Percentiles rank a stretch among this genome's conserved stretches.
phyloP scores from a whole-genome alignment of 768 basidiomycete genomes.

The Dendrothele bispora region DNA sequence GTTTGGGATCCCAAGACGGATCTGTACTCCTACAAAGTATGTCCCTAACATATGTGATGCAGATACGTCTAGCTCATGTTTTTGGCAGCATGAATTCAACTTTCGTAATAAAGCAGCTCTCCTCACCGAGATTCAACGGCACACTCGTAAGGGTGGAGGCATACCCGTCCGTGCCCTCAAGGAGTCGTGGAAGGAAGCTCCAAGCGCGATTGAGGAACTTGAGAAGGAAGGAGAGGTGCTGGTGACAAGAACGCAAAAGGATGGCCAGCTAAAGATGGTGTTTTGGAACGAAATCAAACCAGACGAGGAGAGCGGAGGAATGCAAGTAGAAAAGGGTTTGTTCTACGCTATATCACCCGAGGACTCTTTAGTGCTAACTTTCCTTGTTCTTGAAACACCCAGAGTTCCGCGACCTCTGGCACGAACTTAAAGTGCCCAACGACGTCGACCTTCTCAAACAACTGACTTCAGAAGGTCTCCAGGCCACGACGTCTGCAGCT shows the following conservation, averaged over 20 bases:
- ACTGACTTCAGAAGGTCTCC: slow-evolving; percentile 82
- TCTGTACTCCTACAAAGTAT: slow-evolving; percentile 83
- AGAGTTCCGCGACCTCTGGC: slow-evolving; percentile 93
- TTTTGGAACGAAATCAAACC: slow-evolving; percentile 91
- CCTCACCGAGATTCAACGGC: slow-evolving; percentile 82
- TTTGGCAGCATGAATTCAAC: slow-evolving; percentile 77
- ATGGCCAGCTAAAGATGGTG: slow-evolving; percentile 80
- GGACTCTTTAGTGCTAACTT: too few species aligned
- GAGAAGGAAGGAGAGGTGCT: slow-evolving; percentile 87
- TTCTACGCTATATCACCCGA: slow-evolving; percentile 7
- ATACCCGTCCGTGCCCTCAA: slow-evolving; percentile 82
- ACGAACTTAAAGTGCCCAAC: slow-evolving; percentile 78
- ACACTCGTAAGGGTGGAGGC: slow-evolving; percentile 81
- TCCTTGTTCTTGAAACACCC: slow-evolving; percentile 10
- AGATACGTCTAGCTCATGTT: slow-evolving; percentile 9
- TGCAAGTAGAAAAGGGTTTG: slow-evolving; percentile 78
- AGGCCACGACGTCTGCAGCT: slow-evolving; percentile 70
- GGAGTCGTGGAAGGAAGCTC: slow-evolving; percentile 90
- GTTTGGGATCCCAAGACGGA: slow-evolving; percentile 81
- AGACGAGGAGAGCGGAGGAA: slow-evolving; percentile 67
- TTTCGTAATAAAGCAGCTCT: slow-evolving; percentile 84
- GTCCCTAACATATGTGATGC: too few species aligned
- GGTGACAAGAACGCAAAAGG: slow-evolving; percentile 83
- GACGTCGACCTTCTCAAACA: slow-evolving; percentile 81
- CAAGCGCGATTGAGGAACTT: slow-evolving; percentile 82